Base-by-base conservation (phyloP, 805 yeast species). In the Yamadazyma insecticola region DNA sequence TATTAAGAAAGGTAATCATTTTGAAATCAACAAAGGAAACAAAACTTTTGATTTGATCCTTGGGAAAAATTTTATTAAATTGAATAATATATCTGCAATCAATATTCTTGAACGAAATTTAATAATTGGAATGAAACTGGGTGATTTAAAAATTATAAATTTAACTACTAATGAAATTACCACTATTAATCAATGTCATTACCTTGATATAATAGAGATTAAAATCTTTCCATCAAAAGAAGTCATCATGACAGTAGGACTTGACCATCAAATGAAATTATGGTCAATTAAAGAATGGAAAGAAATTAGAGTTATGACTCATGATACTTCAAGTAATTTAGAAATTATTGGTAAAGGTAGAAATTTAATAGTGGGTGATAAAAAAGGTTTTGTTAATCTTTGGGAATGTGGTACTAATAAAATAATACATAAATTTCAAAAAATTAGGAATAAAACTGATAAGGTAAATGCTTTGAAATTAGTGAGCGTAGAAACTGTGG, bases 321-420 rank as follows among this genome's bases (percentile, higher is more conserved):
- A 54, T 66, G 10, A 59, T 80, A 9, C 70, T 74, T 2, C 80
- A 5, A 28, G 35, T 17, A 38, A 65, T 39, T 37, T 74, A 2
- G 65, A 53, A 3, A 44, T 80, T 39, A 56, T 83, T 13, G 88
- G 77, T 0, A 57, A 72, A 12, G 94, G 95, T 1, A 57, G 90
- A 24, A 82, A 83, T 47, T 60, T 85, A 36, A 39, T 81, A 13
- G 69, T 81, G 5, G 58, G 77, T 8, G 22, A 18, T 26, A 30
- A 40, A 4, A 84, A 76, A 49, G 85, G 85, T 1, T 47, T 72
- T 0, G 60, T 80, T 1, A 63, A 57, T 25, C 47, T 85, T 22
- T 83, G 88, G 89, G 90, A 82, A 44, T 74, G 86, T 50, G 79
- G 83, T 0, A 46, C 69, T 1, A 86, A 80, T 1, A 32, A 45